Conservation (phyloP, 768 basidiomycete species). For the Tylopilus sp. region DNA sequence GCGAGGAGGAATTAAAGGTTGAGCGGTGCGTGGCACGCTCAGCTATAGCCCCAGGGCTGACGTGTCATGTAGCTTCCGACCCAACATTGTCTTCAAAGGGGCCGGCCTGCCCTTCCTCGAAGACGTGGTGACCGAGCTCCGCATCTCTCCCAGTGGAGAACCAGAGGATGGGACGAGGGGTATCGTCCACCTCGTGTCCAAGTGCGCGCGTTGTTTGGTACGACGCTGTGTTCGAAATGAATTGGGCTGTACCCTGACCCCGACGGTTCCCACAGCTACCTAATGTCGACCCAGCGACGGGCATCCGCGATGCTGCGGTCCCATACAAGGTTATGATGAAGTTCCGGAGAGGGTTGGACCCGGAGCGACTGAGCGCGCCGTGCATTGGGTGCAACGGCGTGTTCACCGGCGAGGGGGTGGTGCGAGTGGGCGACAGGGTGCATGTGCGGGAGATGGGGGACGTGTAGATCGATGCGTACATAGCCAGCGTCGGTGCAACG, state of each 20-base stretch:
- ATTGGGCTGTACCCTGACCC: too few relatives aligned
- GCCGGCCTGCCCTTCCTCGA: conserved; percentile 66
- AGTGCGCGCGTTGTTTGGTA: conserved; percentile 72
- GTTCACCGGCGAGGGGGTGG: conserved; percentile 45
- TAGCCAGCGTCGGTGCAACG: not conserved
- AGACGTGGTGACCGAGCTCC: conserved; percentile 63
- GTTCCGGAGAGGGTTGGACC: conserved; percentile 61
- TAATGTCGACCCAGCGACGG: conserved; percentile 65
- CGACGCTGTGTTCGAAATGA: conserved; percentile 14
- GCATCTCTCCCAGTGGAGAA: conserved; percentile 39
- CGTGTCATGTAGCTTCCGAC: conserved; percentile 55
- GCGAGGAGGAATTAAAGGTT: conserved; percentile 44
- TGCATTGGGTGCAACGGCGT: conserved; percentile 71
- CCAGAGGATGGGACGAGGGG: conserved; percentile 14
- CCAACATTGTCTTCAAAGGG: conserved; percentile 70
- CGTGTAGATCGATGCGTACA: too few relatives aligned
- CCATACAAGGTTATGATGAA: conserved; percentile 75
- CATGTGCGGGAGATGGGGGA: too few relatives aligned
- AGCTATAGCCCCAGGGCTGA: not conserved
- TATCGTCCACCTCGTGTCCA: conserved; percentile 57
- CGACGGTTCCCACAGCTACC: conserved; percentile 49
- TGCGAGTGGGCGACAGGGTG: conserved; percentile 62
- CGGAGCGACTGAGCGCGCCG: conserved; percentile 43
- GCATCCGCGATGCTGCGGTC: conserved; percentile 64
- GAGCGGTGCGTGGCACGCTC: conserved; percentile 47